These are phyloP conservation scores for Podospora anserina DNA, from an alignment of 495 filamentous ascomycete genomes.

Conservation along the genomic window DNA sequence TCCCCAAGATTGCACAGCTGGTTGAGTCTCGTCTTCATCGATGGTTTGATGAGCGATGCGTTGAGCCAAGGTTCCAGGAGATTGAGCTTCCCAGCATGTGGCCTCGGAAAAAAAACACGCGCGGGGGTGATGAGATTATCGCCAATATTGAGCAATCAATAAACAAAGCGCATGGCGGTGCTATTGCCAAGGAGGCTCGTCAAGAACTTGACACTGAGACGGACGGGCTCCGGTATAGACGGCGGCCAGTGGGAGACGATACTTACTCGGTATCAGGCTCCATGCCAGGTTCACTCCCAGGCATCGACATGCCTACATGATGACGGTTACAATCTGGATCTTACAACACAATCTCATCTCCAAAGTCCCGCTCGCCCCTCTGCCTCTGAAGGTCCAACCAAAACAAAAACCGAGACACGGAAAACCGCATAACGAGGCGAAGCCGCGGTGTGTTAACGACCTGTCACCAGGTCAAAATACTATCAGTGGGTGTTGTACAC, in stretches of 20 bases:
- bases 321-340: not conserved
- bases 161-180: slow-evolving; percentile 48
- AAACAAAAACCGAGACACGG: not conserved
- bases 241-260: slow-evolving; percentile 35
- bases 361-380: not conserved
- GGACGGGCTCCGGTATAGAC: slow-evolving; percentile 38
- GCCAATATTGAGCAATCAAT: slow-evolving; percentile 41
- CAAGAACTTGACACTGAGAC: slow-evolving; percentile 49
- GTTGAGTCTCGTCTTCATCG: slow-evolving; percentile 86
- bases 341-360: not conserved
- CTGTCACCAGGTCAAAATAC: not conserved
- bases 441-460: not conserved
- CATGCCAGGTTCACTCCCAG: slow-evolving; percentile 35
- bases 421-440: not conserved
- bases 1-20: slow-evolving; percentile 94
- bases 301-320: slow-evolving; percentile 26
- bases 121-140: slow-evolving; percentile 56
- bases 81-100: slow-evolving; percentile 90
- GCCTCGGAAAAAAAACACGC: slow-evolving; percentile 82
- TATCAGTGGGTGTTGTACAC: not conserved
- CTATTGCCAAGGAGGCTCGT: slow-evolving; percentile 45
- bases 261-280: slow-evolving; percentile 34
- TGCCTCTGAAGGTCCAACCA: not conserved
- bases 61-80: slow-evolving; percentile 93
- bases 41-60: slow-evolving; percentile 96